Evolutionary conservation across 306 rosid genomes (phyloP).

Genomic region (Quercus parvula): DNA sequence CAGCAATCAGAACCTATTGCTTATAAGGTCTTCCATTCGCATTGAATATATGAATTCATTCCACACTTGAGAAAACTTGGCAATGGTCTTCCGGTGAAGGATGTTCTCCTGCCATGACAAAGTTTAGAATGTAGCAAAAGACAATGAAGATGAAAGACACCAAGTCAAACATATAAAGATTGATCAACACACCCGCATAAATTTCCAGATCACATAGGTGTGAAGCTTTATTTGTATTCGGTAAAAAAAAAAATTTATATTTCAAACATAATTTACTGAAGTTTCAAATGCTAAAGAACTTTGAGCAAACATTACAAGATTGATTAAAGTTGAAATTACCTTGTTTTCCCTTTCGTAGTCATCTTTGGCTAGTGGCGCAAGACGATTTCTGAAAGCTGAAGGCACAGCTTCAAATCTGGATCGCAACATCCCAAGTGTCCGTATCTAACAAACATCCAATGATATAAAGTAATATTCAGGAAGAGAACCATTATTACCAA

Average conservation of each 20-base stretch:
- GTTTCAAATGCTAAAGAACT: conserved; percentile 23
- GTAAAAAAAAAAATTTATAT: conserved; percentile 9
- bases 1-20: conserved; percentile 58
- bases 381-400: conserved; percentile 60
- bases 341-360: conserved; percentile 15
- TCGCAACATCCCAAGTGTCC: conserved; percentile 98
- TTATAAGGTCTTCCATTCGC: conserved; percentile 92
- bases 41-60: conserved; percentile 72
- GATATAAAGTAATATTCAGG: conserved; percentile 19
- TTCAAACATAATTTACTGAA: conserved; percentile 15
- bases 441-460: conserved; percentile 60
- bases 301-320: background rate
- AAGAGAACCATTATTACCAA: conserved; percentile 14
- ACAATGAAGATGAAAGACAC: background rate
- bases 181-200: background rate
- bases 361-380: conserved; percentile 52
- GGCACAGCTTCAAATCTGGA: conserved; percentile 84
- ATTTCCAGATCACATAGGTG: background rate
- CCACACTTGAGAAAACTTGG: conserved; percentile 87
- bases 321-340: conserved; percentile 30
- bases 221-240: background rate
- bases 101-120: conserved; percentile 52
- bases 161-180: background rate
- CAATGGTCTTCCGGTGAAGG: conserved; percentile 51
- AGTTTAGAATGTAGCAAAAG: conserved; percentile 20